A percentile compares a stretch with the other conserved stretches of the same genome.
Evolutionary conservation across 2,329 filamentous ascomycete genomes (phyloP).

Genomic region (Corniculantispora saksenae): DNA sequence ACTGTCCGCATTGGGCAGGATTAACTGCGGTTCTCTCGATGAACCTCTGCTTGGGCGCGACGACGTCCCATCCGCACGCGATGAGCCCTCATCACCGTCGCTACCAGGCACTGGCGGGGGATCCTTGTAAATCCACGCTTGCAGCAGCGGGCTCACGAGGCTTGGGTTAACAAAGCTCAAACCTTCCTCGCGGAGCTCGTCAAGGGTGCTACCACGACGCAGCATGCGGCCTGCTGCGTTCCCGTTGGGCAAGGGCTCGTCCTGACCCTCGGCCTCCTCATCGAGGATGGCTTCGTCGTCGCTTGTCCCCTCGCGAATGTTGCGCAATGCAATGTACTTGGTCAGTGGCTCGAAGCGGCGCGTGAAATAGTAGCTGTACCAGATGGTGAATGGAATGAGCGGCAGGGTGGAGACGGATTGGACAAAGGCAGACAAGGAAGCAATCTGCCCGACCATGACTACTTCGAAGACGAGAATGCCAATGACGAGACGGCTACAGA

Average conservation of each 20-base stretch:
- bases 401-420: conserved; percentile 74
- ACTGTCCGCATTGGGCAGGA: conserved; percentile 37
- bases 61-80: conserved; percentile 25
- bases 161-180: conserved; percentile 76
- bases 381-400: conserved; percentile 76
- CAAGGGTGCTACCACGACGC: conserved; percentile 64
- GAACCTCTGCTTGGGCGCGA: conserved; percentile 21
- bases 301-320: conserved; percentile 61
- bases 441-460: conserved; percentile 85
- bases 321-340: conserved; percentile 87
- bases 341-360: conserved; percentile 85
- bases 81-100: conserved; percentile 25
- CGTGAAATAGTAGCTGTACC: conserved; percentile 84
- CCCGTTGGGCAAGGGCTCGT: background rate
- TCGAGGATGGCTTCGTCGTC: conserved; percentile 39
- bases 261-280: conserved; percentile 32
- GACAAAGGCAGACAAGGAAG: conserved; percentile 70
- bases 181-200: conserved; percentile 71
- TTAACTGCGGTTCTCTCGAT: conserved; percentile 24
- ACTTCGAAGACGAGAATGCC: conserved; percentile 87
- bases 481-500: conserved; percentile 86
- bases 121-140: conserved; percentile 68
- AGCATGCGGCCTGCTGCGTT: conserved; percentile 38
- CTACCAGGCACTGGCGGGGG: conserved; percentile 42
- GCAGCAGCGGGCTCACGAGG: conserved; percentile 66